Conservation (phyloP, 768 basidiomycete species). For the Kwoniella shandongensis region DNA sequence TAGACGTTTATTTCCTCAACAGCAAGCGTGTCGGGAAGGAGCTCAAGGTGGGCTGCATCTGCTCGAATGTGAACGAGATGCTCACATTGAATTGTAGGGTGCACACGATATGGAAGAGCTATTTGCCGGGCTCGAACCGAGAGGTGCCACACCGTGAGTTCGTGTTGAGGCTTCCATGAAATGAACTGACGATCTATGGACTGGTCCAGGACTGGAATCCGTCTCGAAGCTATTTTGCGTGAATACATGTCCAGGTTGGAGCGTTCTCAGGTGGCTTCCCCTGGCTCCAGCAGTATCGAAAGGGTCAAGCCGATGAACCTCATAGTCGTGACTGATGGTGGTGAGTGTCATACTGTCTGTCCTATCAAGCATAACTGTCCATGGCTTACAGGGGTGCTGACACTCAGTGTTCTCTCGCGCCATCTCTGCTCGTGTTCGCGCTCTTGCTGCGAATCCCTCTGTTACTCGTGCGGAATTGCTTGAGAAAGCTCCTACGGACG, state of each 20-base stretch:
- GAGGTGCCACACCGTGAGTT: constrained; percentile 47
- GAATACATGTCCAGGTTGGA: constrained; percentile 47
- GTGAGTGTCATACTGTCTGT: constrained; percentile 23
- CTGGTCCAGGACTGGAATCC: constrained; percentile 34
- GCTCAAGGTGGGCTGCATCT: constrained; percentile 28
- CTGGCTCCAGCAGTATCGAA: constrained; percentile 8
- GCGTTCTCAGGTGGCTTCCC: constrained; percentile 13
- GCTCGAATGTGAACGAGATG: background rate
- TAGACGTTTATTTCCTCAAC: constrained; percentile 51
- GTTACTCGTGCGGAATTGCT: constrained; percentile 13
- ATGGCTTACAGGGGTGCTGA: constrained; percentile 21
- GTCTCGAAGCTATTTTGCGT: constrained; percentile 41
- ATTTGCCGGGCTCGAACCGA: constrained; percentile 43
- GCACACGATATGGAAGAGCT: constrained; percentile 46
- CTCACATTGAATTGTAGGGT: constrained; percentile 12
- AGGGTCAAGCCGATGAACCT: constrained; percentile 48
- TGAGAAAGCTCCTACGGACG: constrained; percentile 56
- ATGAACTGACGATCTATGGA: background rate
- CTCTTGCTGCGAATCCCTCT: constrained; percentile 2
- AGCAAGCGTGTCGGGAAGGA: constrained; percentile 43
- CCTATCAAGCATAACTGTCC: background rate
- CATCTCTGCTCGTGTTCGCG: constrained; percentile 20
- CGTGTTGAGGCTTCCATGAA: background rate
- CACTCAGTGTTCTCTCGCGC: constrained; percentile 32
- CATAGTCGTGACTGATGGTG: constrained; percentile 46